Evolutionary conservation across 2,329 filamentous ascomycete genomes (phyloP).

Genomic region (Colletotrichum neosansevieriae): DNA sequence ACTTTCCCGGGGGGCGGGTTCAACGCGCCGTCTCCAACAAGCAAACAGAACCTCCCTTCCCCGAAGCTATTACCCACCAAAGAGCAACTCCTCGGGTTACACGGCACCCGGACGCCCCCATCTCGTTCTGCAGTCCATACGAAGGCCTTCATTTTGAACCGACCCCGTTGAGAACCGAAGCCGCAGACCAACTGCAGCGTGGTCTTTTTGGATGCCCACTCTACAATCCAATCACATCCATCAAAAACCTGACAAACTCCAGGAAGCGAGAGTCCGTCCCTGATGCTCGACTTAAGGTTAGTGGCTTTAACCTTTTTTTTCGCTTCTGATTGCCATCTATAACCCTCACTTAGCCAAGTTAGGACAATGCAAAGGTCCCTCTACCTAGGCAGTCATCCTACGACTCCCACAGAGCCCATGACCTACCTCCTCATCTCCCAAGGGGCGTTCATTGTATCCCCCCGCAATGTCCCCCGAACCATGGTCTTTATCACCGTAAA

Average conservation of each 20-base stretch:
- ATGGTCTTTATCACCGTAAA: neutral
- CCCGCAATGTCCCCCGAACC: neutral
- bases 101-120: constrained; percentile 1
- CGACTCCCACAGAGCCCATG: neutral
- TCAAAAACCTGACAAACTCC: neutral
- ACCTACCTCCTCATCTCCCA: neutral
- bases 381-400: no score
- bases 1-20: neutral
- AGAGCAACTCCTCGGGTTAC: constrained; percentile 9
- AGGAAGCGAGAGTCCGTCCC: neutral
- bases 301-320: constrained; percentile 5
- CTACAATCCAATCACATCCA: neutral
- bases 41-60: no score
- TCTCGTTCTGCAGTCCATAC: constrained; percentile 18
- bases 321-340: neutral
- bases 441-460: neutral
- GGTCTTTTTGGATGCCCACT: no score
- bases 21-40: neutral
- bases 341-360: constrained; percentile 2
- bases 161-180: neutral
- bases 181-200: neutral
- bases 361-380: constrained; percentile 9
- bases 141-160: neutral
- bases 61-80: neutral
- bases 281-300: constrained; percentile 7